Base-by-base conservation (phyloP, 768 basidiomycete genomes). In the Tephrocybe sp. region DNA sequence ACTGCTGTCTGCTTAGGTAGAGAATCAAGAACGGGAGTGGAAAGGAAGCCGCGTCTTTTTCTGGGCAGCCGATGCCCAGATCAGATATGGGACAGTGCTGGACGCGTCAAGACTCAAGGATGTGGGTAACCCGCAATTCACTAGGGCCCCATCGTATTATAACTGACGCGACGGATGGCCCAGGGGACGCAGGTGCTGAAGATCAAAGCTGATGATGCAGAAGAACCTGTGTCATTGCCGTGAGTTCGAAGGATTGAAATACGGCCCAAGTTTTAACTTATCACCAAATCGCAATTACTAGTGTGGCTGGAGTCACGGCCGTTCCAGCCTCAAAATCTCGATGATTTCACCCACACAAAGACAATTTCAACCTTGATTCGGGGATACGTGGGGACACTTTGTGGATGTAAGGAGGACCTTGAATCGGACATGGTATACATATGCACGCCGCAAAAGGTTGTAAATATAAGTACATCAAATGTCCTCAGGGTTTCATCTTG, bases 401-500 rank as follows among this genome's bases (percentile, higher is more conserved):
- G 27, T 29, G 11, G 5, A 5, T 29, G 27, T n/a, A n/a, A n/a
- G n/a, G n/a, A n/a, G n/a, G n/a, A n/a, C n/a, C n/a, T n/a, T n/a
- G n/a, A n/a, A n/a, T n/a, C n/a, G n/a, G n/a, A n/a, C n/a, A n/a
- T 34, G 8, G 15, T 9, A 15, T 34, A 34, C 33, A 34, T 34
- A 34, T n/a, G 15, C 33, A 12, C n/a, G 33, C 15, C 15, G 4
- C 33, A 10, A 34, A 4, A 34, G 5, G 7, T 34, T 34, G 9
- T 21, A 24, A 24, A 29, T 22, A n/a, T 23, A 15, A 15, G 31
- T 16, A 65, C 37, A 6, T 38, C 19, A 9, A 38, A 38, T 19
- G 8, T 19, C 18, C 3, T 38, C 52, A 79, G 3, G 83, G 82
- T 55, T 76, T 79, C 55, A 73, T 63, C 61, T 86, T 86, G 63